Evolutionary conservation across 108 stramenopile species (phyloP).

Genomic region (Licmophora abbreviata): DNA sequence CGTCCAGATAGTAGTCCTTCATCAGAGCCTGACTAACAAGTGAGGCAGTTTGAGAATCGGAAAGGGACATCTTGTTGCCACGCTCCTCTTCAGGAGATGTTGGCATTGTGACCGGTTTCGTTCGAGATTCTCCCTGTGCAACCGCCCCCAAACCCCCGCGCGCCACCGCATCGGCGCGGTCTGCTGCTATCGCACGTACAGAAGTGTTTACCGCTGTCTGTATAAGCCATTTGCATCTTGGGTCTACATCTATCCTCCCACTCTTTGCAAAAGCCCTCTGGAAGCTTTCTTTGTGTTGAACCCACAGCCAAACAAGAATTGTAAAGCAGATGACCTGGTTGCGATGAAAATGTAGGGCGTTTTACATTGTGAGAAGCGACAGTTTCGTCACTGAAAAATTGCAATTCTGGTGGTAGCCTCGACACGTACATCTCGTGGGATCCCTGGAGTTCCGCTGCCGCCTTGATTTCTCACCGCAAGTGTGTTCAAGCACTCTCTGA

Average conservation of each 20-base stretch:
- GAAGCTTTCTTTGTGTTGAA: constrained; percentile 43
- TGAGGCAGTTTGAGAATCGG: constrained; percentile 28
- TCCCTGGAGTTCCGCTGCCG: constrained; percentile 10
- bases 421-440: constrained; percentile 25
- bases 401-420: background rate
- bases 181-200: constrained; percentile 26
- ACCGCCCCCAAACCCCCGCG: constrained; percentile 2
- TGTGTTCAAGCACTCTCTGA: constrained; percentile 38
- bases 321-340: no score
- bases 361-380: background rate
- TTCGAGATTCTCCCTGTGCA: constrained; percentile 1
- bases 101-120: background rate
- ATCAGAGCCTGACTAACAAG: constrained; percentile 46
- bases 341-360: background rate
- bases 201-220: constrained; percentile 40
- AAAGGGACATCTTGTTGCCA: no score
- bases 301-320: constrained; percentile 70
- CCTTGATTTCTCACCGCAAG: constrained; percentile 17
- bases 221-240: constrained; percentile 60
- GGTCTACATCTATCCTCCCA: constrained; percentile 50
- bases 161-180: constrained; percentile 14
- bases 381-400: background rate
- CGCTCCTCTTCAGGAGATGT: constrained; percentile 6
- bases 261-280: constrained; percentile 46
- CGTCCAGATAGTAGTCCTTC: constrained; percentile 32